phyloP scores from a whole-genome alignment of 352 stramenopile species.

The Elongisporangium senticosum region DNA sequence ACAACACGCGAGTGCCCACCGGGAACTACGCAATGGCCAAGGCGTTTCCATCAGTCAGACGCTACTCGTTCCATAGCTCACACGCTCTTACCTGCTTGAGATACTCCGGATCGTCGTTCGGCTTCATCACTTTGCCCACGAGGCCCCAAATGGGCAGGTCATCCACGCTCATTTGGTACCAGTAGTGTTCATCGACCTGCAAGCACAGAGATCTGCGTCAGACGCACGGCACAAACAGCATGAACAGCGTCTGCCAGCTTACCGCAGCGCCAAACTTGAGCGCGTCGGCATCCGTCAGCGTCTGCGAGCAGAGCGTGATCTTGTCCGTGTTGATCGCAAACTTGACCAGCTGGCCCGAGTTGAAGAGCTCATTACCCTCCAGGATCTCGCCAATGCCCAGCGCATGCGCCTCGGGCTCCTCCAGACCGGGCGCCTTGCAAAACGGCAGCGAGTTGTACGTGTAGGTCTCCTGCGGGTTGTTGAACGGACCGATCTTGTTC shows the following conservation, averaged over 20 bases:
- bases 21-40: slow-evolving; percentile 29
- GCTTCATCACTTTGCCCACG: slow-evolving; percentile 95
- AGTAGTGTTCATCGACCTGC: slow-evolving; percentile 94
- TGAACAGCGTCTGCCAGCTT: slow-evolving; percentile 6
- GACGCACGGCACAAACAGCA: not conserved
- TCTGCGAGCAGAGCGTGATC: slow-evolving; percentile 74
- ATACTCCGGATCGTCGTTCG: slow-evolving; percentile 74
- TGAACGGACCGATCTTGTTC: slow-evolving; percentile 97
- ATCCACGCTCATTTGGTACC: slow-evolving; percentile 99
- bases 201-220: not conserved
- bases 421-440: slow-evolving; percentile 87
- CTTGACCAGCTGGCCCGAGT: slow-evolving; percentile 83
- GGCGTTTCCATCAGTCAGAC: no score
- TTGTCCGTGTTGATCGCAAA: slow-evolving; percentile 68
- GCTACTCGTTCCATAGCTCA: not conserved
- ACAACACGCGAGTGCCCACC: slow-evolving; percentile 86
- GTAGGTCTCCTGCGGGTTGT: slow-evolving; percentile 99
- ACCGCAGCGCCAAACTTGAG: slow-evolving; percentile 75
- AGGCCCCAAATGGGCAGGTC: slow-evolving; percentile 98
- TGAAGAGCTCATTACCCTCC: slow-evolving; percentile 93
- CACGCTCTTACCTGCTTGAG: slow-evolving; percentile 51
- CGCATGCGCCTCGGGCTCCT: slow-evolving; percentile 82
- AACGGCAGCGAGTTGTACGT: slow-evolving; percentile 99
- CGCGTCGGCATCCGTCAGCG: slow-evolving; percentile 59
- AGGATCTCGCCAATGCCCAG: slow-evolving; percentile 94